Conservation (phyloP, 2,329 filamentous ascomycete genomes). For the Teratosphaeria destructans region DNA sequence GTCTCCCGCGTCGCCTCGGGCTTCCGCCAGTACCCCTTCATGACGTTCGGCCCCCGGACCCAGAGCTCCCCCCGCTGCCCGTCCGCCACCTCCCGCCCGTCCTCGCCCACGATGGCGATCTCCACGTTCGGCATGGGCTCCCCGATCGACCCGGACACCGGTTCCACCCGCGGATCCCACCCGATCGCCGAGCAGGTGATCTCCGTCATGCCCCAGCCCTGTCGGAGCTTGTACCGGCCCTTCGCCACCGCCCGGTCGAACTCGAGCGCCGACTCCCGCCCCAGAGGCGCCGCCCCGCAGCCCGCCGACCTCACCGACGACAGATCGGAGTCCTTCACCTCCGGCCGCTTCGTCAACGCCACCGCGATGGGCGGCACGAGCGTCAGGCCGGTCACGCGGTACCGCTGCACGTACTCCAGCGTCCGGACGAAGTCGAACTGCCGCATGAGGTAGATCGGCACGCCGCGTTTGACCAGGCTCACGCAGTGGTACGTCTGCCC, state of each 20-base stretch:
- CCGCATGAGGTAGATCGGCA: slow-evolving; percentile 68
- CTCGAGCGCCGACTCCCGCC: slow-evolving; percentile 35
- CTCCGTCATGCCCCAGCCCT: slow-evolving; percentile 82
- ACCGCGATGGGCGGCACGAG: slow-evolving; percentile 69
- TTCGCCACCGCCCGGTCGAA: slow-evolving; percentile 47
- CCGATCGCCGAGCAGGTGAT: slow-evolving; percentile 58
- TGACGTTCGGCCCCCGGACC: slow-evolving; percentile 60
- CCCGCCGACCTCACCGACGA: slow-evolving; percentile 50
- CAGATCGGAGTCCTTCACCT: slow-evolving; percentile 56
- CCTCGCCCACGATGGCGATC: slow-evolving; percentile 55
- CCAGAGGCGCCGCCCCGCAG: slow-evolving; percentile 58
- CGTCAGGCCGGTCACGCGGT: slow-evolving; percentile 54
- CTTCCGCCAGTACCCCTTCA: slow-evolving; percentile 69
- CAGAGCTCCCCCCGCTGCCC: slow-evolving; percentile 59
- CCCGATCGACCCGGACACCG: slow-evolving; percentile 46
- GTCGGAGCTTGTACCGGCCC: slow-evolving; percentile 45
- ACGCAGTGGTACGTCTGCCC: slow-evolving; percentile 59
- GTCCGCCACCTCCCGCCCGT: slow-evolving; percentile 40
- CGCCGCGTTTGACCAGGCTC: slow-evolving; percentile 40
- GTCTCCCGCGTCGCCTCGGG: slow-evolving; percentile 55
- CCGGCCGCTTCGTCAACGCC: slow-evolving; percentile 60
- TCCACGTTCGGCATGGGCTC: slow-evolving; percentile 59
- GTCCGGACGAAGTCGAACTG: slow-evolving; percentile 66
- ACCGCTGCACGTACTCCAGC: slow-evolving; percentile 57
- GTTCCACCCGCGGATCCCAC: slow-evolving; percentile 47